These are phyloP conservation scores for Aspergillus nidulans DNA, from an alignment of 495 filamentous ascomycete genomes.

Conservation along the genomic window DNA sequence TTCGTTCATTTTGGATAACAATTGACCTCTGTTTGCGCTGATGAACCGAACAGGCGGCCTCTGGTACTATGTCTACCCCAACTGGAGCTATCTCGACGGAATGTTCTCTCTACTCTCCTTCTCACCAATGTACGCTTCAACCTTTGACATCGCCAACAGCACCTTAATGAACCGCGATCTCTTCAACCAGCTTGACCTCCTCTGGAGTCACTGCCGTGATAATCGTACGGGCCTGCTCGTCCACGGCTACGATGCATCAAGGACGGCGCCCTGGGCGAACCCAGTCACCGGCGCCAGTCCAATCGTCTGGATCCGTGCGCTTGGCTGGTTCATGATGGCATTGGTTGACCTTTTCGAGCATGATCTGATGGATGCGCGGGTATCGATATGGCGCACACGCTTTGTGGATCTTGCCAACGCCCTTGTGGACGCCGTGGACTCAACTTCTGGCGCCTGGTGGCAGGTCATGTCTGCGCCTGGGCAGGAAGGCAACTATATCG, in stretches of 20 bases:
- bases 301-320: conserved; percentile 52
- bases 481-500: conserved; percentile 53
- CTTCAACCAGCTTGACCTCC: conserved; percentile 47
- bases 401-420: conserved; percentile 38
- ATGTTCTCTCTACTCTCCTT: conserved; percentile 52
- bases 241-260: conserved; percentile 56
- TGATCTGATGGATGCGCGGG: conserved; percentile 16
- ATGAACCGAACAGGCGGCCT: conserved; percentile 38
- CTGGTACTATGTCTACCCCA: conserved; percentile 51
- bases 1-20: not conserved
- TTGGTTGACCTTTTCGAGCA: conserved; percentile 52
- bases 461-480: conserved; percentile 49
- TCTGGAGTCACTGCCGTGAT: conserved; percentile 49
- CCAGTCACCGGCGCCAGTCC: conserved; percentile 50
- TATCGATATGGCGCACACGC: conserved; percentile 29
- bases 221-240: conserved; percentile 42
- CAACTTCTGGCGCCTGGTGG: conserved; percentile 54
- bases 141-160: conserved; percentile 35
- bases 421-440: conserved; percentile 41
- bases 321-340: conserved; percentile 59
- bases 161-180: conserved; percentile 39
- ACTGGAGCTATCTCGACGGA: conserved; percentile 58
- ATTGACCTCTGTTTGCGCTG: no score
- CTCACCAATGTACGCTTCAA: conserved; percentile 40
- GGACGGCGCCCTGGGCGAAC: conserved; percentile 52